Base-by-base conservation (phyloP, 176 grass and related monocot genomes). In the Eragrostis nindensis region DNA sequence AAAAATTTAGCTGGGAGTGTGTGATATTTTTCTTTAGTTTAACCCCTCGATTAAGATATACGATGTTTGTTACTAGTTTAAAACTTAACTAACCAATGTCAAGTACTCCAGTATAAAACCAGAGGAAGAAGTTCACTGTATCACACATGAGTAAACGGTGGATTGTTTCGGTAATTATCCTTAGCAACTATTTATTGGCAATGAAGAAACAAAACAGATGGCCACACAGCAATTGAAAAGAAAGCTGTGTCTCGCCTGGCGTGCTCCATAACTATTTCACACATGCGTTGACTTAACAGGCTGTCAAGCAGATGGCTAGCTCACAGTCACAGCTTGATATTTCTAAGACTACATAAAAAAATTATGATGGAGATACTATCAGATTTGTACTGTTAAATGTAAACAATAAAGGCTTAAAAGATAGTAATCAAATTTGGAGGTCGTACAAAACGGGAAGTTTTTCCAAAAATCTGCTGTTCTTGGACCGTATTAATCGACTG, bases 301-400 rank as follows among this genome's bases (percentile, higher is more conserved):
- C 76, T 84, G 45, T 57, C 55, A 85, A 84, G 76, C 71, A 75
- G 76, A 64, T 89, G 63, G 82, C 76, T 75, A 89, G 44, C 54
- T 85, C 26, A 11, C 36, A 41, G 43, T 44, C 45, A 56, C 45
- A 71, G 11, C 38, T 64, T 21, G 48, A 40, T 16, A 17, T 30
- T 68, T 13, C 18, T 18, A 79, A 18, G 11, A 29, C 40, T 54
- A 56, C 19, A 6, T 6, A 42, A 7, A 56, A 2, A 48, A 24
- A 27, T 43, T n/a, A n/a, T n/a, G 48, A 41, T 38, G 36, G 27
- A 8, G 17, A 84, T 74, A 55, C 66, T 52, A 30, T 0, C 41
- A 24, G 32, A 27, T 70, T 76, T 42, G 47, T 16, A 42, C 39
- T 8, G 14, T 24, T 25, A 62, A n/a, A 76, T 41, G 47, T 43